Evolutionary conservation across 495 filamentous ascomycete species (phyloP), one percentile per base, ranked within the genome.

Genomic region (Aspergillus biplanus): DNA sequence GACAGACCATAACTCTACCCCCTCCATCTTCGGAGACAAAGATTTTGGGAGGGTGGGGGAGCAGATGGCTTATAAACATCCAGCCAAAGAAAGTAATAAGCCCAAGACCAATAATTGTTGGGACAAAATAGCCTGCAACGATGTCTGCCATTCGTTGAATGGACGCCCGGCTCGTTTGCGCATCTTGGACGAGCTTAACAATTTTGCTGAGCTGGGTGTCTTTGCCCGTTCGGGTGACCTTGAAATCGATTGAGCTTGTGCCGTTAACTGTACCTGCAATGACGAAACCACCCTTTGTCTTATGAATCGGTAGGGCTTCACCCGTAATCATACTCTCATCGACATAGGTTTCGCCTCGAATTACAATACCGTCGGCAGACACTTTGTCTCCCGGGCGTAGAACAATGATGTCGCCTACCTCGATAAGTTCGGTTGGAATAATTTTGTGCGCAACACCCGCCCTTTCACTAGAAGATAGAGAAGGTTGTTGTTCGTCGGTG

Each of bases 291-390:
- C 92, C 92, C 66, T 90, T 90, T 59, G 83, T 85, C 73, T 98
- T 99, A 63, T 91, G 86, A 39, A 98, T 92, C 0, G 94, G 93
- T 79, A 97, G 90, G 3, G 94, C 89, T 78, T 99, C 95, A 58
- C 95, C 95, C 12, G 96, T 99, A 46, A 99, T 93, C 96, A 98
- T 98, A 70, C 92, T 96, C 73, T 99, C 95, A 68, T 99, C 92
- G 46, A 98, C 86, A 70, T 94, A 97, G 31, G 91, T 93, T 75
- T 97, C 92, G 9, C 95, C 95, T 33, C 88, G 83, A 49, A 92
- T 91, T 52, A 99, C 86, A 37, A 85, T 83, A 21, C 95, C 95
- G 73, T 99, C 95, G 0, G 94, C 96, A 4, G 95, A 93, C 53
- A 99, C 92, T 73, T 97, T 98, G 74, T 98, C 96, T 57, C 95